Evolutionary conservation across 805 yeast species (phyloP), one percentile per base, ranked within the genome.

Genomic region (Lipomyces lipofer): DNA sequence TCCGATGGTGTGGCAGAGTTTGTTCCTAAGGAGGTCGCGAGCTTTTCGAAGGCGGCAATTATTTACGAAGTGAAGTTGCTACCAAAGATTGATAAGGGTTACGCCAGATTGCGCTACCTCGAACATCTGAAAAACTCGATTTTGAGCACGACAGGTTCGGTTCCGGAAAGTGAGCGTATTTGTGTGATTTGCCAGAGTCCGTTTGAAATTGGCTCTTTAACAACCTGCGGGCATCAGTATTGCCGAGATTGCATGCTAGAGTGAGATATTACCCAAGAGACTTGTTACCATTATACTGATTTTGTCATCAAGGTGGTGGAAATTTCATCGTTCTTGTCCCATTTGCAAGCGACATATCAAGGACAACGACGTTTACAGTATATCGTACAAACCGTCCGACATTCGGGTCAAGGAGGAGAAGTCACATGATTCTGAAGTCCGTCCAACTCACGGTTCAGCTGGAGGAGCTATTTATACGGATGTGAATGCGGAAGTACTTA

Each of bases 181-280:
- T 94, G 99, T 69, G 78, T 84, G 29, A 91, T 94, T 56, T 94
- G 99, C 67, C 80, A 86, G 19, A 77, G 83, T 3, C 67, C 79
- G 1, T 88, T 90, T 47, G 74, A 79, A 2, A 75, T 82, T 36
- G 99, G 99, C 0, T 78, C 94, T 0, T 73, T 94, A 52, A 85
- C 96, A 0, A 82, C 82, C 8, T 94, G 99, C 76, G 98, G 98
- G 0, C 99, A 94, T 70, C 83, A 83, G 62, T 94, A 86, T 66
- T 94, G 99, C 67, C 79, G 81, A 53, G 86, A 80, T 1, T 94
- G 99, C 68, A 73, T 94, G 33, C 76, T 72, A 17, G 82, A 76
- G 60, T 56, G 32, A 36, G 60, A 52, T n/a, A n/a, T 21, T 12
- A 22, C 15, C 35, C 27, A n/a, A 4, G 17, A 3, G 19, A 28